phyloP scores from a whole-genome alignment of 2,329 filamentous ascomycete species.

The Botrytis pseudocinerea region DNA sequence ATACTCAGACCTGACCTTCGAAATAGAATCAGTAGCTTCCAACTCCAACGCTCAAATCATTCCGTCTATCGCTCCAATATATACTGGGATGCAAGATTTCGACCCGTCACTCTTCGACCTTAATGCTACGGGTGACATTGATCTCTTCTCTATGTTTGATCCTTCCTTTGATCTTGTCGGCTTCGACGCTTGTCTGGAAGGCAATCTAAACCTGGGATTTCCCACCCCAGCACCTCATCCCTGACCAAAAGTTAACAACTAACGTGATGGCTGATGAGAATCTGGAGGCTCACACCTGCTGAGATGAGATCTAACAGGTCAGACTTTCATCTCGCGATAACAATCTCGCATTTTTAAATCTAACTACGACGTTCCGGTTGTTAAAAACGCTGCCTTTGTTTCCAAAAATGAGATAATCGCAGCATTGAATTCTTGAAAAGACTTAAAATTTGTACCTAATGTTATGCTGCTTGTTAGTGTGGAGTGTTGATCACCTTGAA shows the following conservation, averaged over 20 bases:
- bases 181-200: conserved; percentile 33
- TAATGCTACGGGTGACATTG: conserved; percentile 26
- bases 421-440: neutral
- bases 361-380: neutral
- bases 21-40: neutral
- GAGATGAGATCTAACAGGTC: neutral
- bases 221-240: conserved; percentile 18
- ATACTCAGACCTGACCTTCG: neutral
- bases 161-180: conserved; percentile 34
- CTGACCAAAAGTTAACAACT: neutral
- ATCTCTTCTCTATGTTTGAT: conserved; percentile 36
- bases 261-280: too few species aligned
- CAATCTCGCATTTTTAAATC: neutral
- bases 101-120: conserved; percentile 31
- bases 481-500: neutral
- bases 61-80: neutral
- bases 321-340: neutral
- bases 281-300: neutral
- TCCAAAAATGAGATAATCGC: neutral
- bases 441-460: neutral
- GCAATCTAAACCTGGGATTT: conserved; percentile 31
- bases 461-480: neutral
- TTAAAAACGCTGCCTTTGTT: neutral
- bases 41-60: neutral
- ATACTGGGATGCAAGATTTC: conserved; percentile 25